A percentile compares a stretch with the other conserved stretches of the same genome.
These are phyloP conservation scores for Dissoconium aciculare DNA, from an alignment of 2,329 filamentous ascomycete species.

Conservation along the genomic window DNA sequence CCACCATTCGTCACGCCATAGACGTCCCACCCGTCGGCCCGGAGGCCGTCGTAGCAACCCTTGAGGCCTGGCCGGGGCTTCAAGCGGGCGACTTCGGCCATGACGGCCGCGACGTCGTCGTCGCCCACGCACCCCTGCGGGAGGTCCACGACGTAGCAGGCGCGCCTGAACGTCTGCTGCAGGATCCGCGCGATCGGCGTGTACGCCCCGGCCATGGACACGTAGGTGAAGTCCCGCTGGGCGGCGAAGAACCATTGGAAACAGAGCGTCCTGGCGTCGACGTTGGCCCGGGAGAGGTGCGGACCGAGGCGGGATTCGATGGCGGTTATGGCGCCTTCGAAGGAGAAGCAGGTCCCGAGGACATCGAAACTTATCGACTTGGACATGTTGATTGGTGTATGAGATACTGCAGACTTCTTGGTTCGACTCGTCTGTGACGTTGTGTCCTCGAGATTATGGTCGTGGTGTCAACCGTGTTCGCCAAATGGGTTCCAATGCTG, in stretches of 20 bases:
- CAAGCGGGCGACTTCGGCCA: slow-evolving; percentile 13
- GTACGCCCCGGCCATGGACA: slow-evolving; percentile 15
- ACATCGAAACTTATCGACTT: slow-evolving; percentile 21
- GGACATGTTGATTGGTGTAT: slow-evolving; percentile 4
- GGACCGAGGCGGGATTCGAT: slow-evolving; percentile 13
- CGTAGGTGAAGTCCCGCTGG: slow-evolving; percentile 21
- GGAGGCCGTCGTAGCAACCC: slow-evolving; percentile 17
- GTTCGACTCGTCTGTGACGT: too few relatives aligned
- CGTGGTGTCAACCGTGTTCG: too few relatives aligned
- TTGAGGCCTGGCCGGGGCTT: slow-evolving; percentile 15
- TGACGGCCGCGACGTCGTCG: slow-evolving; percentile 18
- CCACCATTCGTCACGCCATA: slow-evolving; percentile 20
- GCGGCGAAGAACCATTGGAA: slow-evolving; percentile 21
- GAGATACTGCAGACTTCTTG: too few relatives aligned
- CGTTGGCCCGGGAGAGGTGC: slow-evolving; percentile 8
- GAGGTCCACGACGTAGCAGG: slow-evolving; percentile 16
- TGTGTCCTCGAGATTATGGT: too few relatives aligned
- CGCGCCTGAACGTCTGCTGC: slow-evolving; percentile 15
- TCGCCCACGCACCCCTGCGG: slow-evolving; percentile 11
- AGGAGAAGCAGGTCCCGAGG: slow-evolving; percentile 20
- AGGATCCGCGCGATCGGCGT: slow-evolving; percentile 18
- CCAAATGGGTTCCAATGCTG: too few relatives aligned
- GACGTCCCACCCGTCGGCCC: slow-evolving; percentile 18
- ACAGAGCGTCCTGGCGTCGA: slow-evolving; percentile 17
- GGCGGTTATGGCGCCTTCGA: slow-evolving; percentile 13